Evolutionary conservation across 495 filamentous ascomycete species (phyloP), one percentile per base, ranked within the genome.

Genomic region (Tuber magnatum): DNA sequence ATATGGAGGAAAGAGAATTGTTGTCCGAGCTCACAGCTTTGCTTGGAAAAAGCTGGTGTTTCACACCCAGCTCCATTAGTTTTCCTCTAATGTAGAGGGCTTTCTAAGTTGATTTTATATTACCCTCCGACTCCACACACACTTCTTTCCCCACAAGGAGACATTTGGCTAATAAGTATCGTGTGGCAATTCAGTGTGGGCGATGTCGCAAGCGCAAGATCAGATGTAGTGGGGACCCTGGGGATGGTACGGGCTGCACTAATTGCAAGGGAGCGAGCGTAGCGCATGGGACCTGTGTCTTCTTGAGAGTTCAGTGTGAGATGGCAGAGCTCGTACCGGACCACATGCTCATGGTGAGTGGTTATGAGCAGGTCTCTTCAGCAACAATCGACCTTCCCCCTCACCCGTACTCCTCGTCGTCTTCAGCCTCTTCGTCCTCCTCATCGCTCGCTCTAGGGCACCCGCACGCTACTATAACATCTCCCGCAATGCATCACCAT

Each of bases 131-230:
- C 56, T 20, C 28, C 16, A 65, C n/a, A 65, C n/a, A 39, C 56
- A 35, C 2, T 65, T 18, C 32, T 65, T 35, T 32, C 51, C 32
- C 56, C 4, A 65, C 35, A 32, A 18, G 28, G 56, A 35, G 18
- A 65, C 14, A 35, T 4, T 5, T 35, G 28, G 32, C 32, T 65
- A 65, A 65, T 35, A 32, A 65, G 35, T 65, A 3, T 12, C 32
- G 4, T 32, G 56, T 18, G 56, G 14, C 28, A 65, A 65, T 65
- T 65, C 77, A 98, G 95, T 99, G 95, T 84, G 88, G 88, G 42
- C 90, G 95, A 76, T 99, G 95, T 82, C 90, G 95, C 71, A 94
- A 94, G 83, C 88, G 95, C 72, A 99, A 99, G 86, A 99, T 99
- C 81, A 92, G 93, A 82, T 99, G 95, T 85, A 97, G 92, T 76